Evolutionary conservation across 2,329 filamentous ascomycete species (phyloP).

Genomic region (Pseudophaeomoniella oleicola): DNA sequence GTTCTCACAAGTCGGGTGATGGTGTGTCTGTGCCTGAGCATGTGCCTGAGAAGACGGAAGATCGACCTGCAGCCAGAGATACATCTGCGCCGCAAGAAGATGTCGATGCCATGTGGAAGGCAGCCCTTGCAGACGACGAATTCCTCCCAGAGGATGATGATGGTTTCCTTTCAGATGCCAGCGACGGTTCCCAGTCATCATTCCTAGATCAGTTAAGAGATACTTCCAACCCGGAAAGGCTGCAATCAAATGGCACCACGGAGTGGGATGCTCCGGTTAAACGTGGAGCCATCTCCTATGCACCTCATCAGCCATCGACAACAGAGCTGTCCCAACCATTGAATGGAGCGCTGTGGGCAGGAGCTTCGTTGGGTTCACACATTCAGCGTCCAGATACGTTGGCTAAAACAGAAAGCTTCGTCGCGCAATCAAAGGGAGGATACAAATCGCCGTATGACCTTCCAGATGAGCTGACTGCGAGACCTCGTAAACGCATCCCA

Average conservation of each 20-base stretch:
- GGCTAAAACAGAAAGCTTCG: constrained; percentile 69
- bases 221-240: constrained; percentile 11
- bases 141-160: constrained; percentile 57
- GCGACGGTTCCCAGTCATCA: constrained; percentile 12
- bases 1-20: constrained; percentile 9
- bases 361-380: constrained; percentile 3
- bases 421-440: constrained; percentile 75
- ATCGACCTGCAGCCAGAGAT: neutral
- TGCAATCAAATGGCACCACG: constrained; percentile 8
- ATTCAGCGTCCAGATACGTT: constrained; percentile 17
- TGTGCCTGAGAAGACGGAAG: neutral
- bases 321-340: constrained; percentile 28
- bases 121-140: constrained; percentile 64
- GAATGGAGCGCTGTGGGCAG: constrained; percentile 10
- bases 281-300: constrained; percentile 28
- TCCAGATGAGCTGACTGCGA: constrained; percentile 60
- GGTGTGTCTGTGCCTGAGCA: neutral
- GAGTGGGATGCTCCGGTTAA: constrained; percentile 9
- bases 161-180: constrained; percentile 64
- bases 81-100: constrained; percentile 37
- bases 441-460: constrained; percentile 93
- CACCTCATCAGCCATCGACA: constrained; percentile 35
- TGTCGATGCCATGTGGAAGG: constrained; percentile 68
- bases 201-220: constrained; percentile 6
- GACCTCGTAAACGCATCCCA: constrained; percentile 47